phyloP scores from a whole-genome alignment of 129 eudicot species.

The Saussurea involucrata region DNA sequence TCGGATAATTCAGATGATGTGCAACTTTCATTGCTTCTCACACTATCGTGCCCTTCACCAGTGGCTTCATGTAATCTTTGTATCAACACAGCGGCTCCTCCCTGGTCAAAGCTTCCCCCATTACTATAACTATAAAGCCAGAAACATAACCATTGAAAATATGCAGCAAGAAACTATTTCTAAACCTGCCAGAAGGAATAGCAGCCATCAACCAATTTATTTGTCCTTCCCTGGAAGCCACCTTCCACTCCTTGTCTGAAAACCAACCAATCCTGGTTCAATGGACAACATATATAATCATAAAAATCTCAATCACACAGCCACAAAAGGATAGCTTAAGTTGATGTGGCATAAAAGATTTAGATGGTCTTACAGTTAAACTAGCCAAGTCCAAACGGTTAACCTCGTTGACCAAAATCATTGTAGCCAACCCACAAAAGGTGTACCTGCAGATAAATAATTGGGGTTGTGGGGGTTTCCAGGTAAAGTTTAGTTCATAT shows the following conservation, averaged over 20 bases:
- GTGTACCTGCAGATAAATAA: conserved; percentile 57
- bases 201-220: conserved; percentile 96
- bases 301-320: not conserved
- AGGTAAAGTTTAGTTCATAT: not conserved
- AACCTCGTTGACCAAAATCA: conserved; percentile 83
- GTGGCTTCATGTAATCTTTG: conserved; percentile 50
- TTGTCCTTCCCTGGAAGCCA: conserved; percentile 97
- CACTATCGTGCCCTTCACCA: conserved; percentile 16
- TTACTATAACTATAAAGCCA: not conserved
- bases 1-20: conserved; percentile 39
- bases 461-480: not conserved
- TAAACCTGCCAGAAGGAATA: conserved; percentile 99
- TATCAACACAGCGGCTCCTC: conserved; percentile 66
- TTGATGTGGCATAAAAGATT: not conserved
- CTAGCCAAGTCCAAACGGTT: conserved; percentile 77
- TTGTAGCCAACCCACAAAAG: conserved; percentile 95
- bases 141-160: not conserved
- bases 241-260: conserved; percentile 96
- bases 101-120: conserved; percentile 48
- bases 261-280: conserved; percentile 81
- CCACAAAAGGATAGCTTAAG: not conserved
- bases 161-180: not conserved
- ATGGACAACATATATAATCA: not conserved
- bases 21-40: conserved; percentile 36
- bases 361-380: conserved; percentile 60